phyloP scores from a whole-genome alignment of 148 eudicot species.

The Dysphania ambrosioides region DNA sequence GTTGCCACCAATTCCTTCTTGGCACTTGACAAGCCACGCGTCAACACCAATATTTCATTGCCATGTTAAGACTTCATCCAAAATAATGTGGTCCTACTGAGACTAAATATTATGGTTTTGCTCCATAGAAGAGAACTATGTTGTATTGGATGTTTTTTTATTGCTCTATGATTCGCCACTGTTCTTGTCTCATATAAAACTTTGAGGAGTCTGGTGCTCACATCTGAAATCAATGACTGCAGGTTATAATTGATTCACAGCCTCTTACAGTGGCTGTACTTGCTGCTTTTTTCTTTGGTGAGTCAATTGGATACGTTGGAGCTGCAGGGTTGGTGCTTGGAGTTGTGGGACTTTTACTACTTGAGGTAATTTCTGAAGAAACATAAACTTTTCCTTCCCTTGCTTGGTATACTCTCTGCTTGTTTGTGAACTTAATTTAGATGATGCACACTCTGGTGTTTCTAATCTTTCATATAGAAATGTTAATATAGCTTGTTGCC shows the following conservation, averaged over 20 bases:
- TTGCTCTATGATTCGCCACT: background rate
- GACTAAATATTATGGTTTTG: background rate
- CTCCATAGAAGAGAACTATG: background rate
- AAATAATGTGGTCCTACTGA: background rate
- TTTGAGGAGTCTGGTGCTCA: constrained; percentile 13
- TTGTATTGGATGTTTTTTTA: background rate
- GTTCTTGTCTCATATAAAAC: background rate
- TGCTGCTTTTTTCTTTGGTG: constrained; percentile 89
- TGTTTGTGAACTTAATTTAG: background rate
- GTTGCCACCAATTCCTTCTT: background rate
- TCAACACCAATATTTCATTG: background rate
- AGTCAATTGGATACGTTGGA: constrained; percentile 84
- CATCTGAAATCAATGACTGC: constrained; percentile 33
- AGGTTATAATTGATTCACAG: constrained; percentile 99
- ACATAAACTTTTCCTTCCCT: background rate
- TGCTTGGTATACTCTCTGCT: background rate
- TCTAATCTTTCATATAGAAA: background rate
- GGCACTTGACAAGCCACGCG: background rate
- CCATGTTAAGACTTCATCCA: background rate
- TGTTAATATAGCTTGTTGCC: background rate
- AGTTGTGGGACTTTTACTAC: constrained; percentile 87
- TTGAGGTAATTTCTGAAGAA: constrained; percentile 54
- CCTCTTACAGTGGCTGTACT: constrained; percentile 95
- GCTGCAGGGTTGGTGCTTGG: constrained; percentile 93
- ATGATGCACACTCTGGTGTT: background rate